Evolutionary conservation across 805 yeast species (phyloP), one percentile per base, ranked within the genome.

Genomic region (Priceomyces carsonii): DNA sequence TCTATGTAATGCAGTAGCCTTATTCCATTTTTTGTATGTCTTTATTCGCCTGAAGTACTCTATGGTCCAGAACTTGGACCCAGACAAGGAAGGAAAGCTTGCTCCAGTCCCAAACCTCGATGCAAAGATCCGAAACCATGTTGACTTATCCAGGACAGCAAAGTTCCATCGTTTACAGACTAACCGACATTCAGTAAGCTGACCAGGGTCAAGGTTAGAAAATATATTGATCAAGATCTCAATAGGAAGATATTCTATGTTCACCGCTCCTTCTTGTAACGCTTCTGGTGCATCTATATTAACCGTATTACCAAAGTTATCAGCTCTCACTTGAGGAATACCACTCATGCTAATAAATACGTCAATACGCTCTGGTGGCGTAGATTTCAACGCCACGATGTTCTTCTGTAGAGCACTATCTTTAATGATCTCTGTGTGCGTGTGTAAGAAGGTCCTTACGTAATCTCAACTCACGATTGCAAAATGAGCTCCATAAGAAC

Each of bases 91-190:
- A 3, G 80, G 68, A 41, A 77, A 76, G 5, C 44, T 39, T 1
- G 35, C 48, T 21, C 47, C 59, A 5, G 63, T 58, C 1, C 66
- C 64, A 42, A 71, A 72, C 31, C 61, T 57, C 21, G 54, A 43
- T 20, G 51, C 51, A 44, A 76, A 76, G 5, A 76, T 66, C 24
- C 59, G 62, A 41, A 57, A 55, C 82, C 82, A 77, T 17, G 75
- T 67, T 8, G 59, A 53, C 36, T 66, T 63, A 45, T 75, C 75
- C 35, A 61, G 59, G 2, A 73, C 61, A 2, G 71, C 64, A 26
- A 42, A 42, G 40, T 67, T 57, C 82, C 82, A 77, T 29, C 58
- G 46, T 33, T 56, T 62, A 43, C 81, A 76, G 5, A 77, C 82
- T 14, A 61, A 42, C 6, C 75, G 59, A 6, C 69, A 46, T 13